Evolutionary conservation across 2,329 filamentous ascomycete species (phyloP), one percentile per base, ranked within the genome.

Genomic region (Aspergillus hiratsukae): DNA sequence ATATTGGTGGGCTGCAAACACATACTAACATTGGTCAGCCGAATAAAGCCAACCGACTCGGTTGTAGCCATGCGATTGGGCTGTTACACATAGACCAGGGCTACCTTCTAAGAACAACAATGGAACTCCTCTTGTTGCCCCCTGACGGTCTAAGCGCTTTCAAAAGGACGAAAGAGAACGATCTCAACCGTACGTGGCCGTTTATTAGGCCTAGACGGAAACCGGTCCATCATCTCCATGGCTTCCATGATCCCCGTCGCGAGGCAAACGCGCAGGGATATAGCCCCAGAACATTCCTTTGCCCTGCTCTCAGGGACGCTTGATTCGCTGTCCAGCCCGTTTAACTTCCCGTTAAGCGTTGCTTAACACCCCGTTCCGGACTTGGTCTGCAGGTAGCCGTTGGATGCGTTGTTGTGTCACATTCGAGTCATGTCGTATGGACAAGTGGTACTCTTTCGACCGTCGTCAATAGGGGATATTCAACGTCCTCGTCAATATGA

Each of bases 331-430:
- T 8, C 43, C 4, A 14, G 19, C 49, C 52, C 51, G 46, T 43
- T 53, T 62, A 62, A 59, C 60, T 54, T 55, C 60, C 61, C 49
- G 61, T 59, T 62, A 55, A 57, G 59, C 57, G 57, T 56, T 50
- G 41, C 29, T 51, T 51, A 21, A 29, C 21, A 27, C 49, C 19
- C 21, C 46, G 54, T 62, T 61, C 59, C 61, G 58, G 48, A 23
- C 31, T 37, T 52, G 52, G 55, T 25, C 58, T 65, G 63, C 59
- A 62, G 21, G 55, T 61, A 64, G 59, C 62, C 62, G 63, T 58
- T 58, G 53, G 48, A 58, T 63, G 60, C 61, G 62, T 64, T 62
- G 62, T 64, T 60, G 62, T 64, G 58, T 58, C 48, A 64, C 62
- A 45, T n/a, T 54, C 49, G 29, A 49, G 48, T 52, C 48, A 45